Evolutionary conservation across 768 basidiomycete species (phyloP), one percentile per base, ranked within the genome.

Genomic region (Tricholoma saponaceum): DNA sequence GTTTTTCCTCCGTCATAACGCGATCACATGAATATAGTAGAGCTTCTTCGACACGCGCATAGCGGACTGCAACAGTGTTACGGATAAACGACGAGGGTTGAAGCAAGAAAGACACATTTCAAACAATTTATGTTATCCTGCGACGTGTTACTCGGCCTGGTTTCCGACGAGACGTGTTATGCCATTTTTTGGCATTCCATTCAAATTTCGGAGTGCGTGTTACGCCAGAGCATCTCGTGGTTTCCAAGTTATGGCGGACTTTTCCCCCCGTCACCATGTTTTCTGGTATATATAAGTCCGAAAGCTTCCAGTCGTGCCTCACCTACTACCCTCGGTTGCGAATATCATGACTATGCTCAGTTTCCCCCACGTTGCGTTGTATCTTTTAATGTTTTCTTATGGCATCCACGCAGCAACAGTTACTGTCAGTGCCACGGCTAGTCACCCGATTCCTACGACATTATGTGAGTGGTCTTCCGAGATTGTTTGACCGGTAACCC

Each of bases 401-500:
- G 57, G 52, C 43, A 55, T 52, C 3, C 51, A 51, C 7, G 69
- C 65, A 6, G 65, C 64, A 14, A 70, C 70, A 1, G 67, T 69
- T 14, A 61, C 64, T 16, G 67, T 71, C 44, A 71, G 67, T 49
- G 60, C 70, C 41, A 67, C 67, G 12, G 65, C 71, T 1, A 68
- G 67, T 50, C 71, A 72, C 61, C 58, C 71, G 10, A 65, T 71
- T 56, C 70, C 71, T 13, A 69, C 69, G 10, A 69, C 67, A 13
- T 50, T 72, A 58, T 72, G 71, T 70, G 35, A 49, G 70, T 63
- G 51, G 18, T 49, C 46, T 52, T 20, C 4, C 35, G 6, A 23
- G 23, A 39, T 16, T 26, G 1, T 8, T 28, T n/a, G 6, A 18
- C 14, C 49, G 32, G 13, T 32, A 13, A 49, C 16, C 16, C 37